These are phyloP conservation scores for Puccinia coronata DNA, from an alignment of 1,284 basidiomycete genomes.

Conservation along the genomic window DNA sequence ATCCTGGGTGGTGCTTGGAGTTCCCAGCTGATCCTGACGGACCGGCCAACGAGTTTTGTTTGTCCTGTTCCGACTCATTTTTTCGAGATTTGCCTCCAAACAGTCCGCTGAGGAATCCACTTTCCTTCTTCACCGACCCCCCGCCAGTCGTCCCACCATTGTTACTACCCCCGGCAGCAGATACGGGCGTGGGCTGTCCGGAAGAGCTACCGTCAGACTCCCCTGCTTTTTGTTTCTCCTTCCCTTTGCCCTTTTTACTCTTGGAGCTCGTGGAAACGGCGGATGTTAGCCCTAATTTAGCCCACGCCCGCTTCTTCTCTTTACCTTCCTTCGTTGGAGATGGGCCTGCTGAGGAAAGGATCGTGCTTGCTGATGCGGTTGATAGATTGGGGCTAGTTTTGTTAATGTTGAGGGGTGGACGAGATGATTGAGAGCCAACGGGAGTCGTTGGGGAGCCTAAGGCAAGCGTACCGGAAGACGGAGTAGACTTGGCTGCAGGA, in stretches of 20 bases:
- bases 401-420: slow-evolving; percentile 1
- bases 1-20: not conserved
- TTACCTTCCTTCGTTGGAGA: slow-evolving; percentile 13
- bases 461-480: slow-evolving; percentile 17
- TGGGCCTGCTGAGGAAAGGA: not conserved
- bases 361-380: not conserved
- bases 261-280: slow-evolving; percentile 20
- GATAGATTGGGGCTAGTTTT: slow-evolving; percentile 26
- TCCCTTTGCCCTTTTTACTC: slow-evolving; percentile 37
- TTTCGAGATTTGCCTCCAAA: slow-evolving; percentile 46
- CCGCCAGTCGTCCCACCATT: slow-evolving; percentile 4
- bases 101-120: slow-evolving; percentile 44
- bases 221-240: slow-evolving; percentile 16
- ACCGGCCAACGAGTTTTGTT: not conserved
- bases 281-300: slow-evolving; percentile 33
- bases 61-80: slow-evolving; percentile 24
- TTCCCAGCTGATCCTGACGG: not conserved
- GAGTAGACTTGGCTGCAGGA: slow-evolving; percentile 18
- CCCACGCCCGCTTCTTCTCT: slow-evolving; percentile 45
- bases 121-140: slow-evolving; percentile 27
- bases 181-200: not conserved
- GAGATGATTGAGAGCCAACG: not conserved
- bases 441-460: slow-evolving; percentile 1
- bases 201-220: not conserved
- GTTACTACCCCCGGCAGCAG: not conserved